Conservation (phyloP, 352 stramenopile genomes). For the Phytophthora foliorum region DNA sequence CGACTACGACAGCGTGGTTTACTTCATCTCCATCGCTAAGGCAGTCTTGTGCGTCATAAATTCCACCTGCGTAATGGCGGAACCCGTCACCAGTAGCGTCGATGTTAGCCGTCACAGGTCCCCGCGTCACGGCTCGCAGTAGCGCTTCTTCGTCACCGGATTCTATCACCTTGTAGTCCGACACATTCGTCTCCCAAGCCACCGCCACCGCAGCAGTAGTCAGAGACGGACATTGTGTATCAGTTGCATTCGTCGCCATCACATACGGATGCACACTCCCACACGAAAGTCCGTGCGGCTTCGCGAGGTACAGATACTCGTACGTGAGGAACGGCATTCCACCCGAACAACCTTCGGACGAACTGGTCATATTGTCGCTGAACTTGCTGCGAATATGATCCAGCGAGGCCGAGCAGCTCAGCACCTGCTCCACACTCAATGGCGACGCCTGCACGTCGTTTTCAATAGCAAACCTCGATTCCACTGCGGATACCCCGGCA, state of each 20-base stretch:
- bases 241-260: constrained; percentile 71
- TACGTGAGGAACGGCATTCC: constrained; percentile 93
- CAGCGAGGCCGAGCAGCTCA: constrained; percentile 77
- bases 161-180: constrained; percentile 65
- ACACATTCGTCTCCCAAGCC: constrained; percentile 52
- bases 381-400: constrained; percentile 86
- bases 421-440: constrained; percentile 87
- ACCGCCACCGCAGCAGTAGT: constrained; percentile 53
- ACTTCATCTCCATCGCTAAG: constrained; percentile 76
- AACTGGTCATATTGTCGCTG: constrained; percentile 74
- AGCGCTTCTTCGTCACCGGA: constrained; percentile 68
- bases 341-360: constrained; percentile 85
- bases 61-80: constrained; percentile 83
- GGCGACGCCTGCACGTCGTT: constrained; percentile 69
- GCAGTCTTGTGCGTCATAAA: constrained; percentile 89
- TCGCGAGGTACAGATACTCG: constrained; percentile 76
- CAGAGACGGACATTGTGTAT: constrained; percentile 52
- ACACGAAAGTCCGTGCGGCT: constrained; percentile 81
- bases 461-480: constrained; percentile 84
- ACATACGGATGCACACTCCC: constrained; percentile 76
- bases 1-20: constrained; percentile 90
- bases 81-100: constrained; percentile 83
- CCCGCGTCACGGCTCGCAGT: constrained; percentile 65
- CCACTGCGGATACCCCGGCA: constrained; percentile 69
- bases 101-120: constrained; percentile 83